Conservation (phyloP, 108 stramenopile species). For the Skeletonema grethae region DNA sequence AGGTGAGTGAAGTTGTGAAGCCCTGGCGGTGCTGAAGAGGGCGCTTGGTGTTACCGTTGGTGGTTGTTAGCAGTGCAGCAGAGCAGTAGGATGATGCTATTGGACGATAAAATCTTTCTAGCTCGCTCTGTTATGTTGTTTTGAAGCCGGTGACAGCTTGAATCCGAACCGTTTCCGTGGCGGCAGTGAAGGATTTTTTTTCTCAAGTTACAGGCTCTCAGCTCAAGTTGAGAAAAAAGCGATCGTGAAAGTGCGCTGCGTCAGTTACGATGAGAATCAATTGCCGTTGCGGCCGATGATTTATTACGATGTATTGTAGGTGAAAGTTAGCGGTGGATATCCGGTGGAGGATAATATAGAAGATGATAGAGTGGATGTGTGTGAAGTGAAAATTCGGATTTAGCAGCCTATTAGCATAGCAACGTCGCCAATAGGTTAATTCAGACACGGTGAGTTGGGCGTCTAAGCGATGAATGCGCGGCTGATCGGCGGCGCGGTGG, state of each 20-base stretch:
- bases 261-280: neutral
- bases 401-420: neutral
- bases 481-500: conserved; percentile 8
- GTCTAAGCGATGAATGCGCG: neutral
- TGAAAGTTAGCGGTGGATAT: neutral
- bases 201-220: neutral
- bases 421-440: neutral
- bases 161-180: neutral
- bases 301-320: neutral
- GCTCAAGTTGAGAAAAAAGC: neutral
- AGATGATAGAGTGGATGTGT: conserved; percentile 6
- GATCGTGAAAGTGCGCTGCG: neutral
- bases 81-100: neutral
- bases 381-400: conserved; percentile 9
- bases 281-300: neutral
- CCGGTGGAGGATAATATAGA: neutral
- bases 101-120: no score
- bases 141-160: no score
- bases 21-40: neutral
- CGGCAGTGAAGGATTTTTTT: neutral
- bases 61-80: neutral
- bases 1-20: conserved; percentile 12
- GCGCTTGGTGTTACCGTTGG: neutral
- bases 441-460: neutral
- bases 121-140: no score